Percentiles rank a stretch among this genome's conserved stretches.
phyloP scores from a whole-genome alignment of 2,329 filamentous ascomycete species.

The Thermomyces lanuginosus region DNA sequence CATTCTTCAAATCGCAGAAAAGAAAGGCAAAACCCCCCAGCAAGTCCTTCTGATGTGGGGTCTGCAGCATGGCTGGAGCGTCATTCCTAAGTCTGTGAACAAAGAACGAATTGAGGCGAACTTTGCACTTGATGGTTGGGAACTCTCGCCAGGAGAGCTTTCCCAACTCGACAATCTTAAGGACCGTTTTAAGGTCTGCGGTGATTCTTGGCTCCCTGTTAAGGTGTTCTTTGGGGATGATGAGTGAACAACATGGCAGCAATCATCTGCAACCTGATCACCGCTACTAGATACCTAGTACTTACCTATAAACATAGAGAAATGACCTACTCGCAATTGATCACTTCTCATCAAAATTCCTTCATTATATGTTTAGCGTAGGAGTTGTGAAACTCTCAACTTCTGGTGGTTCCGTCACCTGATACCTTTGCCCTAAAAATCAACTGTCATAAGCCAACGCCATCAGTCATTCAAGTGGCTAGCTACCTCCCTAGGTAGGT shows the following conservation, averaged over 20 bases:
- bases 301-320: too few relatives aligned
- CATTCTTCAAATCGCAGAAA: conserved; percentile 37
- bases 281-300: too few relatives aligned
- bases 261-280: too few relatives aligned
- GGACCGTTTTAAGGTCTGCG: conserved; percentile 70
- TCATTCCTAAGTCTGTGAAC: conserved; percentile 74
- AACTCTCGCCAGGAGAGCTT: conserved; percentile 56
- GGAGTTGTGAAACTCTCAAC: too few relatives aligned
- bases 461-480: too few relatives aligned
- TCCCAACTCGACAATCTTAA: conserved; percentile 48
- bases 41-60: conserved; percentile 53
- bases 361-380: too few relatives aligned
- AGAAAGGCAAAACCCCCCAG: conserved; percentile 38
- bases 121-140: conserved; percentile 59
- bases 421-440: too few relatives aligned
- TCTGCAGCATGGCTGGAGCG: conserved; percentile 61
- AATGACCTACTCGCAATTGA: too few relatives aligned
- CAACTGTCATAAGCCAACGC: too few relatives aligned
- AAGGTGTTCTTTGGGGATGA: conserved; percentile 75
- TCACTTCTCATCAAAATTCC: too few relatives aligned
- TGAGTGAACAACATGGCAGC: conserved; percentile 47
- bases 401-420: too few relatives aligned
- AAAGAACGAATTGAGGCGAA: conserved; percentile 58
- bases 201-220: conserved; percentile 52
- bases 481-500: too few relatives aligned